Base-by-base conservation (phyloP, 2,329 filamentous ascomycete genomes). In the Torrubiella hemipterigena region DNA sequence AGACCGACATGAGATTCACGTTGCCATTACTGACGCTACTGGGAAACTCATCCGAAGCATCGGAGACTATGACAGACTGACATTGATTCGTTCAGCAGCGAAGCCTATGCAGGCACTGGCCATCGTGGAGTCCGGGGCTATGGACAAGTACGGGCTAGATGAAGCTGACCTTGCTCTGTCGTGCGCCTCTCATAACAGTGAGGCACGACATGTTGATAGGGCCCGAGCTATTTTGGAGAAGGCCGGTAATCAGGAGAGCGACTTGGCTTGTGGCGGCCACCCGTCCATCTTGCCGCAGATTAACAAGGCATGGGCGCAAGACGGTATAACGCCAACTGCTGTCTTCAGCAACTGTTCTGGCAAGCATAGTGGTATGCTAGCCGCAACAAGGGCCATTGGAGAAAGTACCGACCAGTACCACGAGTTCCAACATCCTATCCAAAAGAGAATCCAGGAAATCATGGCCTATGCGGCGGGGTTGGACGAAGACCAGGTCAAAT, bases 281-380 rank as follows among this genome's bases (percentile, higher is more conserved):
- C 36, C 51, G 2, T 45, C 54, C 5, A 24, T 62, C 6, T 51
- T 44, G 4, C 47, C 52, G 2, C 33, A 32, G 0, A 49, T 64
- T 5, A 56, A 62, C 33, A 42, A 43, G 0, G 36, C 28, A 0
- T 67, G 62, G 62, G 54, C 59, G 29, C 55, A 47, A 32, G 31
- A 31, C 0, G 59, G 48, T 3, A 58, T 54, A 27, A 42, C 34
- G 0, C 61, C 61, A 0, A 57, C 53, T 0, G 45, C 46, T 0
- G 42, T 64, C 1, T 54, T 48, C 29, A 66, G 58, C 31, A 65
- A 65, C 35, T 67, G 62, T 37, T 65, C 62, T 0, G 63, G 61
- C 2, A 67, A 67, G 24, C 62, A 67, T 38, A 56, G 48, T 4
- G 62, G 56, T 1, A 66, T 67, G 60, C 41, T 66, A 15, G 61